Percentiles rank a stretch among this genome's conserved stretches.
phyloP scores from a whole-genome alignment of 306 rosid genomes.

The Gleditsia sinensis region DNA sequence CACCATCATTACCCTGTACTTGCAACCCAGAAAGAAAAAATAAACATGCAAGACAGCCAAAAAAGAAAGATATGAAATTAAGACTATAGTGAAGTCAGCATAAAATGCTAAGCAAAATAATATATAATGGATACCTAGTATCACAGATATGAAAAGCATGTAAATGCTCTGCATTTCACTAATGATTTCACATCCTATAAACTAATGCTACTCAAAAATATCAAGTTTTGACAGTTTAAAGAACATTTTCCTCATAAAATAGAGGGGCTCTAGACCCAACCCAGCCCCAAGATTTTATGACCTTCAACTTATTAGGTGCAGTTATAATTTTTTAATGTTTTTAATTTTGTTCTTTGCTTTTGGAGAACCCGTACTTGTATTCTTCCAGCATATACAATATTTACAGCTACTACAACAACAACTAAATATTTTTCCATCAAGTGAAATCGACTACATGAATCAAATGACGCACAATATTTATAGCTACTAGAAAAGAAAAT shows the following conservation, averaged over 20 bases:
- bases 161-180: not conserved
- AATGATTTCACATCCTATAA: not conserved
- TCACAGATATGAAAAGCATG: constrained; percentile 1
- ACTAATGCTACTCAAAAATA: no score
- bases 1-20: constrained; percentile 63
- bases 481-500: not conserved
- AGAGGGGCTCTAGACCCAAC: no score
- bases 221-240: no score
- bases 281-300: no score
- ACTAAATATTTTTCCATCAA: no score
- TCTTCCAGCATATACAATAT: not conserved
- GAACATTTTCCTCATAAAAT: no score
- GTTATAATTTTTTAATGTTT: no score
- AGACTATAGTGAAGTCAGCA: not conserved
- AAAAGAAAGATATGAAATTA: constrained; percentile 12
- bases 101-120: not conserved
- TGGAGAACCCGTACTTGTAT: not conserved
- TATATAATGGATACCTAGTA: constrained; percentile 4
- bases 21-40: constrained; percentile 26
- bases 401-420: not conserved
- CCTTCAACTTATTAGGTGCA: no score
- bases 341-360: not conserved
- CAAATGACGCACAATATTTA: no score
- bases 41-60: constrained; percentile 3
- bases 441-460: no score